A percentile compares a stretch with the other conserved stretches of the same genome.
Evolutionary conservation across 1,284 basidiomycete species (phyloP).

Genomic region (Porodaedalea pini): DNA sequence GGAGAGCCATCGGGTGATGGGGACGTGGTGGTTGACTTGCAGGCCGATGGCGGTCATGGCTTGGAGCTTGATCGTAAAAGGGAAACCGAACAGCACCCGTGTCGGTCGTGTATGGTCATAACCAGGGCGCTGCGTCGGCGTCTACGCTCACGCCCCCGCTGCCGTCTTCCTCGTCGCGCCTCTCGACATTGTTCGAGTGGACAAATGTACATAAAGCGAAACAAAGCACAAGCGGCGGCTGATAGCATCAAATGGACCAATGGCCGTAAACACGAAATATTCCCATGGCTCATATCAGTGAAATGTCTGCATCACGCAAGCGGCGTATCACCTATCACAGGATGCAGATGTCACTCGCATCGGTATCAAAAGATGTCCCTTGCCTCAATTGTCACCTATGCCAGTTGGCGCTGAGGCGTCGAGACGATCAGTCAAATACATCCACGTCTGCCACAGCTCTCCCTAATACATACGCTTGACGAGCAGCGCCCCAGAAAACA

Average conservation of each 20-base stretch:
- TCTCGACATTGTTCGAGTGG: no score
- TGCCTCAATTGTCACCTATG: background rate
- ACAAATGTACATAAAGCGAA: no score
- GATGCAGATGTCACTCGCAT: background rate
- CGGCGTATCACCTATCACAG: background rate
- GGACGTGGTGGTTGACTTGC: background rate
- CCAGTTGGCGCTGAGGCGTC: background rate
- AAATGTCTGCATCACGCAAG: no score
- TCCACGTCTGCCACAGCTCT: no score
- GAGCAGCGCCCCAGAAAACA: no score
- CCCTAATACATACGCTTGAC: no score
- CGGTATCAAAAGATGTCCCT: background rate
- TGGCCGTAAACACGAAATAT: no score
- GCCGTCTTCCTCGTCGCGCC: no score
- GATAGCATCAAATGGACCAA: no score
- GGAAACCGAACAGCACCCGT: constrained; percentile 4
- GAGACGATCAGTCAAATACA: background rate
- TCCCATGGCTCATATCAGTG: no score
- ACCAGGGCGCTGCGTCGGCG: background rate
- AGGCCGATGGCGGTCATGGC: background rate
- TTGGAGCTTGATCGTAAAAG: background rate
- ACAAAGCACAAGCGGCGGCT: no score
- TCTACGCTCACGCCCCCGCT: background rate
- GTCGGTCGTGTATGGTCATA: background rate
- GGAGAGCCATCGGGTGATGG: background rate